Evolutionary conservation across 768 basidiomycete genomes (phyloP).

Genomic region (Trametes meyenii): DNA sequence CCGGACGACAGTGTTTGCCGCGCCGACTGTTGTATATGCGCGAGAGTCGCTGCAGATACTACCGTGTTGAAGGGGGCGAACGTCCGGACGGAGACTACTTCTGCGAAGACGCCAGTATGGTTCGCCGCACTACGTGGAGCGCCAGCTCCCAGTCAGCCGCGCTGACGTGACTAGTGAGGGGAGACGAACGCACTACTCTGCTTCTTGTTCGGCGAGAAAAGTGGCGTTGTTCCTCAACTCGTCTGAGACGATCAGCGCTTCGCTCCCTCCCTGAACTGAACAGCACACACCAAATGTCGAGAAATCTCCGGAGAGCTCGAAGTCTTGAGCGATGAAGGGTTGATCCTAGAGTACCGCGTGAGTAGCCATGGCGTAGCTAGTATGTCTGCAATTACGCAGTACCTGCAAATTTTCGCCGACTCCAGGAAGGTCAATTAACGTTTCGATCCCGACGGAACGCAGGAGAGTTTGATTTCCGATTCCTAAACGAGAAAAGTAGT

Average conservation of each 20-base stretch:
- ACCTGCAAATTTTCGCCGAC: constrained; percentile 17
- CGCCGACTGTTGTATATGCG: neutral
- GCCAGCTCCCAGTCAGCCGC: too few relatives aligned
- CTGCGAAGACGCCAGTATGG: too few relatives aligned
- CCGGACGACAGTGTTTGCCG: neutral
- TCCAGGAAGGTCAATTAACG: constrained; percentile 9
- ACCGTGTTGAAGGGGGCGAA: neutral
- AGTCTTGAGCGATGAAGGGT: neutral
- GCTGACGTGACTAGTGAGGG: too few relatives aligned
- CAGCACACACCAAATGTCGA: constrained; percentile 3
- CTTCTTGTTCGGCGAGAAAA: neutral
- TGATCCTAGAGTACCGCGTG: neutral
- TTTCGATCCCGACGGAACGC: neutral
- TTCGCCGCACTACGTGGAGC: too few relatives aligned
- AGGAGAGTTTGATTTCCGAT: constrained; percentile 11
- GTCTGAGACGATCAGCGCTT: neutral
- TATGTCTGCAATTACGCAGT: neutral
- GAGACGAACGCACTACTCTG: too few relatives aligned
- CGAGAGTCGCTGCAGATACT: neutral
- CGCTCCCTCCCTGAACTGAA: neutral
- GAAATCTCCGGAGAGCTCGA: neutral
- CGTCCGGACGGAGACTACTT: neutral
- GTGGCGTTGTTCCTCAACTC: constrained; percentile 6
- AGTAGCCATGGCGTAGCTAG: too few relatives aligned
- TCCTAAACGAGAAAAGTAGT: neutral